Conservation (phyloP, 2,329 filamentous ascomycete genomes). For the Colletotrichum filicis region DNA sequence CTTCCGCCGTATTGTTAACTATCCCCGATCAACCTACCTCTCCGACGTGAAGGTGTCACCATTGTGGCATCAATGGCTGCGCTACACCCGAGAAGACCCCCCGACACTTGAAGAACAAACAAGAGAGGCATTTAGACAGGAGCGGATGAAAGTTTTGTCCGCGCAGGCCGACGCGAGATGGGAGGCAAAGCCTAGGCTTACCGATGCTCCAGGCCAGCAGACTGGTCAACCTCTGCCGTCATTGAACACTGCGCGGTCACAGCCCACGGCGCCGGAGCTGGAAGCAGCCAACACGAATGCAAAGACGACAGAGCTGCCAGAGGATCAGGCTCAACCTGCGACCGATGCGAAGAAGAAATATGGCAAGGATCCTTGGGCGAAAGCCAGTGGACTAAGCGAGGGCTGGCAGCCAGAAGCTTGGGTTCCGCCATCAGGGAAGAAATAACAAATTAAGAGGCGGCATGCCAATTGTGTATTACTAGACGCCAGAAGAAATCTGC, state of each 20-base stretch:
- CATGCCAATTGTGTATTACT: conserved; percentile 10
- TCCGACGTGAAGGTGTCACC: conserved; percentile 68
- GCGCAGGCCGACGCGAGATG: conserved; percentile 72
- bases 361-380: conserved; percentile 67
- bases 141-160: conserved; percentile 65
- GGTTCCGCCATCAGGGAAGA: conserved; percentile 58
- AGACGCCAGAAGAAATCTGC: conserved; percentile 19
- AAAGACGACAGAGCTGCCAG: conserved; percentile 9
- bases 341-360: conserved; percentile 32
- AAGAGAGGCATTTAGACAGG: conserved; percentile 62
- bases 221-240: conserved; percentile 43
- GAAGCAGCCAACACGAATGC: conserved; percentile 18
- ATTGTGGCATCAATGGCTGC: conserved; percentile 77
- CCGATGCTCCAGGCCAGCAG: conserved; percentile 50
- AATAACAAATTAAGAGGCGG: conserved; percentile 28
- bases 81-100: conserved; percentile 65
- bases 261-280: conserved; percentile 29
- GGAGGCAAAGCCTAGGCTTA: conserved; percentile 66
- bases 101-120: conserved; percentile 68
- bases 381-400: conserved; percentile 66
- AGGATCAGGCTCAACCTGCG: background rate
- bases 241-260: conserved; percentile 37
- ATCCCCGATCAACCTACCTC: conserved; percentile 64
- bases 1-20: conserved; percentile 72
- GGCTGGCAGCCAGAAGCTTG: conserved; percentile 76